Percentiles rank a stretch among this genome's conserved stretches.
phyloP scores from a whole-genome alignment of 805 yeast species.

The Candida arabinofermentans region DNA sequence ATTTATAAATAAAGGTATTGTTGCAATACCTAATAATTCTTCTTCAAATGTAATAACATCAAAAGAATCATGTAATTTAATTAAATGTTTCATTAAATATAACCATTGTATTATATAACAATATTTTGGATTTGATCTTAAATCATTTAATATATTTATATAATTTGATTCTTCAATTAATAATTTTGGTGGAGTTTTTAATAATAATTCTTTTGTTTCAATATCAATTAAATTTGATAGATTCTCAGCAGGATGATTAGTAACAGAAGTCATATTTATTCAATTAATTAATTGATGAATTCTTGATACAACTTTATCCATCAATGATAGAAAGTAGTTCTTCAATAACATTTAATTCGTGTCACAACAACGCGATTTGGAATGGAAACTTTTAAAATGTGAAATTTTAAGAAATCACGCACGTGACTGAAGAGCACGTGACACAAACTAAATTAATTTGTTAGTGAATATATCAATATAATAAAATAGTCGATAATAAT shows the following conservation, averaged over 20 bases:
- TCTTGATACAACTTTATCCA: too few relatives aligned
- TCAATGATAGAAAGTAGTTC: too few relatives aligned
- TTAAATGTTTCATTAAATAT: slow-evolving; percentile 45
- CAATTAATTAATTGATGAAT: too few relatives aligned
- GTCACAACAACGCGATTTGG: too few relatives aligned
- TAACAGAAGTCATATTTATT: background rate
- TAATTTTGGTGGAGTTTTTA: slow-evolving; percentile 37
- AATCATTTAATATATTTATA: slow-evolving; percentile 21
- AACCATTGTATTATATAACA: slow-evolving; percentile 52
- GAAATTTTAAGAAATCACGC: too few relatives aligned
- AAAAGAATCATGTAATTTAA: slow-evolving; percentile 50
- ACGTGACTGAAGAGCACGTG: too few relatives aligned
- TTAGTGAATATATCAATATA: too few relatives aligned
- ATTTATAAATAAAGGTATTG: slow-evolving; percentile 39
- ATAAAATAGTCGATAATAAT: too few relatives aligned
- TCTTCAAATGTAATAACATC: slow-evolving; percentile 60
- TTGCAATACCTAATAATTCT: slow-evolving; percentile 46
- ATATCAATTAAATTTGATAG: slow-evolving; percentile 29
- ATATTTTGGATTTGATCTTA: slow-evolving; percentile 36
- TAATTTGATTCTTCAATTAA: slow-evolving; percentile 37
- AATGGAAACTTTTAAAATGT: too few relatives aligned
- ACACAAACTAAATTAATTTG: too few relatives aligned
- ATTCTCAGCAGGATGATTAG: slow-evolving; percentile 29
- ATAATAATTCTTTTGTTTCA: slow-evolving; percentile 33
- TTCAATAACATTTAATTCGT: too few relatives aligned